These are phyloP conservation scores for Heliophila coronopifolia DNA, from an alignment of 441 rosid genomes.

Conservation along the genomic window DNA sequence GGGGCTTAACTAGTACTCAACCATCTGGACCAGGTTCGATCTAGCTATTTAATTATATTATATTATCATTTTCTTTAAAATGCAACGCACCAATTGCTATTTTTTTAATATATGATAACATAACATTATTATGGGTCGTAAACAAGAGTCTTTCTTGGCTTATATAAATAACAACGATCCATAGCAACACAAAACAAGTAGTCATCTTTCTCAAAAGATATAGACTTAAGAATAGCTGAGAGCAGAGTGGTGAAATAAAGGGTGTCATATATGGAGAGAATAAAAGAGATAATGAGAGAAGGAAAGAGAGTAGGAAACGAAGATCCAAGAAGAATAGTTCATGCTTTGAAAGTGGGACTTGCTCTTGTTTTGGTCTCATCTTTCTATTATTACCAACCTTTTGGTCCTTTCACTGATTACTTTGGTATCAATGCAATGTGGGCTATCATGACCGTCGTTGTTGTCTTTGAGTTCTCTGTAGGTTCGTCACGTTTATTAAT, in stretches of 20 bases:
- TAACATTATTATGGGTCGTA: background rate
- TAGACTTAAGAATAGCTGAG: no score
- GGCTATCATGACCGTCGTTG: slow-evolving; percentile 83
- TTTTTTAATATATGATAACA: background rate
- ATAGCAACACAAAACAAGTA: background rate
- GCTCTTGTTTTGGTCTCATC: slow-evolving; percentile 55
- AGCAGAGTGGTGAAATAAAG: background rate
- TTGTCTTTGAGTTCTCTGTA: slow-evolving; percentile 71
- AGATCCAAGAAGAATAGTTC: slow-evolving; percentile 60
- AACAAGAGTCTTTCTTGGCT: background rate
- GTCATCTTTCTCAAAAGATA: background rate
- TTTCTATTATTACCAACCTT: slow-evolving; percentile 50
- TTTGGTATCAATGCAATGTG: slow-evolving; percentile 70
- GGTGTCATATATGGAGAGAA: slow-evolving; percentile 9
- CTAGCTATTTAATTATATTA: background rate
- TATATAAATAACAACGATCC: background rate
- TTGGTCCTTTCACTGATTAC: slow-evolving; percentile 26
- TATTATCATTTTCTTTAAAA: background rate
- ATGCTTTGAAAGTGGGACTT: slow-evolving; percentile 68
- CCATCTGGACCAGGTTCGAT: background rate
- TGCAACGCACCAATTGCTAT: background rate
- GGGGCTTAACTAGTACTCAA: slow-evolving; percentile 8
- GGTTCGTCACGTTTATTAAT: slow-evolving; percentile 47
- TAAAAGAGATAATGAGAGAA: slow-evolving; percentile 22
- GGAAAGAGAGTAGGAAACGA: slow-evolving; percentile 43